Base-by-base conservation (phyloP, 176 grass and related monocot species). In the Zea mays region DNA sequence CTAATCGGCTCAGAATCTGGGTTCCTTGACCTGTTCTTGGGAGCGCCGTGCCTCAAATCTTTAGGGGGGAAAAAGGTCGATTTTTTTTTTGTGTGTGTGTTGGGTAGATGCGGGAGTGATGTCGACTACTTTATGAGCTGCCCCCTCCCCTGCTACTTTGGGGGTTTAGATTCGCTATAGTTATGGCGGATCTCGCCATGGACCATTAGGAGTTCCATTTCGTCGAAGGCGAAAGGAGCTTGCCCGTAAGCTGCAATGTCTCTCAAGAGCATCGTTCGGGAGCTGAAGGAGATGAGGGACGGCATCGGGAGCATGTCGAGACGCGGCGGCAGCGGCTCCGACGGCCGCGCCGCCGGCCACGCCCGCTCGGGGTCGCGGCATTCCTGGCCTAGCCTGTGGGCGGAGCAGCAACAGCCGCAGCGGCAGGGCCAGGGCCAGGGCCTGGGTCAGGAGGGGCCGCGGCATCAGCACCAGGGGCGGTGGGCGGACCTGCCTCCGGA, bases 401-500 rank as follows among this genome's bases (percentile, higher is more conserved):
- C 92, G 62, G 87, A 97, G 20, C 84, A 65, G 21, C 70, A 73
- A 39, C 82, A 77, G 43, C 47, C 6, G 43, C 85, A 69, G 75
- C 81, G 51, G 50, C 82, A 79, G 73, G 78, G 77, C 61, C 77
- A 79, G 73, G 78, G 77, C 61, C 77, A 80, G 59, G 72, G 83
- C 50, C 90, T 54, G 51, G 72, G 83, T 39, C 90, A 19, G 59
- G 59, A 84, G 63, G 86, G 86, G 72, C 81, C 38, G 34, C 79
- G 70, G 87, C 75, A 85, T 19, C 84, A 67, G 77, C 80, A 76
- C 81, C 90, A 90, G 59, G 92, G 96, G 49, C 89, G 84, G 69
- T 99, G 96, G 96, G 89, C 96, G 20, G 87, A 99, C 83, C 81
- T 99, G 67, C 96, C 96, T 48, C 89, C 90, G 54, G 96, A 99